Evolutionary conservation across 257 asterid species (phyloP).

Genomic region (Solanum ossicruentum): DNA sequence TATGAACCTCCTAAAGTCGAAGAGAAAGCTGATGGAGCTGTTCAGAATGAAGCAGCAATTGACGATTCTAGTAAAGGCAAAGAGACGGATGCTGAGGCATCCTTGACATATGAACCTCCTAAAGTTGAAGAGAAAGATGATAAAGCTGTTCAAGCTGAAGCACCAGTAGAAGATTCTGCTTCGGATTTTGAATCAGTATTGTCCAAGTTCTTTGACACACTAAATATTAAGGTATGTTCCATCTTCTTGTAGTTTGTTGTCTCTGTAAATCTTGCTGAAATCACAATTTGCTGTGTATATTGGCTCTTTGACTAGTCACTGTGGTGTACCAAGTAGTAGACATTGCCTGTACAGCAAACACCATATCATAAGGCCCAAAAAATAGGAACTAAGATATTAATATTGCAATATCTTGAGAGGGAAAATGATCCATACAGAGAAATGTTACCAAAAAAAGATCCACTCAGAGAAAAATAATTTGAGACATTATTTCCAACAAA

Average conservation of each 20-base stretch:
- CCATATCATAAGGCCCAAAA: background rate
- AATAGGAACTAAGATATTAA: background rate
- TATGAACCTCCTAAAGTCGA: background rate
- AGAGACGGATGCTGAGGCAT: background rate
- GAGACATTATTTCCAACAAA: background rate
- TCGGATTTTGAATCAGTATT: background rate
- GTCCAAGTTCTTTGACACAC: conserved; percentile 9
- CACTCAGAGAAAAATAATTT: background rate
- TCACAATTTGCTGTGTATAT: background rate
- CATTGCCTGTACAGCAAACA: background rate
- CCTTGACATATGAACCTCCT: background rate
- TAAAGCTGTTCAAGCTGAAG: background rate
- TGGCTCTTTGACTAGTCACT: background rate
- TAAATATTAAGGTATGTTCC: conserved; percentile 19
- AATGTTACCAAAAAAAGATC: background rate
- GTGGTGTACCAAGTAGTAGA: background rate
- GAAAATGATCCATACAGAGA: background rate
- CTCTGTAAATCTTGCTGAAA: background rate
- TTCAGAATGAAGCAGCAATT: background rate
- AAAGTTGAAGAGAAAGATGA: conserved; percentile 3
- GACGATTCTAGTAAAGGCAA: background rate
- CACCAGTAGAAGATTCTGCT: conserved; percentile 7
- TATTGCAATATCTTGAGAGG: background rate
- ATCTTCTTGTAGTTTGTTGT: background rate
- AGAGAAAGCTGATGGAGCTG: background rate